These are phyloP conservation scores for Saccharomycopsis malanga DNA, from an alignment of 805 yeast species.

Conservation along the genomic window DNA sequence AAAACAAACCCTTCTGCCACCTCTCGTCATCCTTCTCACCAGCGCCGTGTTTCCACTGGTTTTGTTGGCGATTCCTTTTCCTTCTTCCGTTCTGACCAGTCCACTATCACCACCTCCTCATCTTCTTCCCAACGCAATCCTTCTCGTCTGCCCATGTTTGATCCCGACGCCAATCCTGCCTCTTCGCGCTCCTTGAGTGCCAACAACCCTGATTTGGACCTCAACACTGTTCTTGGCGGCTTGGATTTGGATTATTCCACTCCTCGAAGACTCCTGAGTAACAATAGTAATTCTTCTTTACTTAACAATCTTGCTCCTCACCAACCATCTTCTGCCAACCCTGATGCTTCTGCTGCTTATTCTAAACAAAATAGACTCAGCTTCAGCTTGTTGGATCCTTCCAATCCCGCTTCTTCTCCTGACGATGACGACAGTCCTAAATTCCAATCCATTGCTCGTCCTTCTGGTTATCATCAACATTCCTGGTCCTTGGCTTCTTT, in stretches of 20 bases:
- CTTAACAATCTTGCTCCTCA: neutral
- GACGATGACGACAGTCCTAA: no score
- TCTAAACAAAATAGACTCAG: neutral
- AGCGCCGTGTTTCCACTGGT: slow-evolving; percentile 10
- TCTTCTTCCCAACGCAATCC: neutral
- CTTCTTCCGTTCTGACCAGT: slow-evolving; percentile 2
- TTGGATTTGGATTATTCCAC: slow-evolving; percentile 17
- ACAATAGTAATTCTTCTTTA: neutral
- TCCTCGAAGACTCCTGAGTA: slow-evolving; percentile 8
- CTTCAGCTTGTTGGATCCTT: neutral
- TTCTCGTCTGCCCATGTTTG: neutral
- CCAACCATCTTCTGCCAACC: neutral
- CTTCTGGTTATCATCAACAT: slow-evolving; percentile 11
- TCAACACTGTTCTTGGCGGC: slow-evolving; percentile 17
- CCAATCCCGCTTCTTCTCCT: slow-evolving; percentile 1
- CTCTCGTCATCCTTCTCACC: slow-evolving; percentile 5
- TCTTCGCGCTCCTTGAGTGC: neutral
- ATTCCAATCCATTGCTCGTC: neutral
- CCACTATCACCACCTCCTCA: neutral
- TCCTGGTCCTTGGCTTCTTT: slow-evolving; percentile 15
- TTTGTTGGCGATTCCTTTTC: slow-evolving; percentile 8
- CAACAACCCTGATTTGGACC: slow-evolving; percentile 12
- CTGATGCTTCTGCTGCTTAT: neutral
- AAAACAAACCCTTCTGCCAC: neutral
- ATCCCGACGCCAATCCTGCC: neutral